Base-by-base conservation (phyloP, 78 protist species). In the Pelomyxa schiedti region DNA sequence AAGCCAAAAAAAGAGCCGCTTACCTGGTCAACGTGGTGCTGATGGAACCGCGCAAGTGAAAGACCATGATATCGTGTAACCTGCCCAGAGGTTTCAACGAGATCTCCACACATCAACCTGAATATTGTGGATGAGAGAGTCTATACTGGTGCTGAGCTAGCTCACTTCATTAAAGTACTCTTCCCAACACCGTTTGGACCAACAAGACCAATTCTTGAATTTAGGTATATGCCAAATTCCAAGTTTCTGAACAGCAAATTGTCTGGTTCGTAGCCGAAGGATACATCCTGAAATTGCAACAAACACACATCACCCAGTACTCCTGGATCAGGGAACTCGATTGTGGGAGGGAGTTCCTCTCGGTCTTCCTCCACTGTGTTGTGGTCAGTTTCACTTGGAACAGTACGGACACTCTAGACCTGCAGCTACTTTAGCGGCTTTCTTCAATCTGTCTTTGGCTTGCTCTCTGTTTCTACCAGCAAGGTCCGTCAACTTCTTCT, bases 141-240 rank as follows among this genome's bases (percentile, higher is more conserved):
- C 30, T 4, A 8, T 35, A 65, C 35, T 4, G 35, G 4, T n/a
- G 35, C 4, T 7, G 7, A 7, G 7, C 8, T 4, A 7, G 58
- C 58, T 16, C 16, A 7, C 69, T 67, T 88, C 39, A 88, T 77
- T 38, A 94, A 72, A 2, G 97, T 94, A 30, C 88, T 66, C 77
- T 94, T 94, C 64, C 98, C 98, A 0, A 83, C 86, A 8, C 98
- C 98, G 81, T 94, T 94, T 38, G 91, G 89, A 2, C 98, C 98
- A 37, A 94, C 96, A 0, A 94, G 30, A 9, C 88, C 82, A 41
- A 94, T 74, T 58, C 93, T 88, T 8, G 77, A 24, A 42, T 89
- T 92, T 75, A 80, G 66, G 43, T 76, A 83, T 9, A 93, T 38
- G 39, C 86, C 85, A 26, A 90, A 81, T 22, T 88, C 76, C 24